phyloP scores from a whole-genome alignment of 108 stramenopile species.

The Nitzschia inconspicua region DNA sequence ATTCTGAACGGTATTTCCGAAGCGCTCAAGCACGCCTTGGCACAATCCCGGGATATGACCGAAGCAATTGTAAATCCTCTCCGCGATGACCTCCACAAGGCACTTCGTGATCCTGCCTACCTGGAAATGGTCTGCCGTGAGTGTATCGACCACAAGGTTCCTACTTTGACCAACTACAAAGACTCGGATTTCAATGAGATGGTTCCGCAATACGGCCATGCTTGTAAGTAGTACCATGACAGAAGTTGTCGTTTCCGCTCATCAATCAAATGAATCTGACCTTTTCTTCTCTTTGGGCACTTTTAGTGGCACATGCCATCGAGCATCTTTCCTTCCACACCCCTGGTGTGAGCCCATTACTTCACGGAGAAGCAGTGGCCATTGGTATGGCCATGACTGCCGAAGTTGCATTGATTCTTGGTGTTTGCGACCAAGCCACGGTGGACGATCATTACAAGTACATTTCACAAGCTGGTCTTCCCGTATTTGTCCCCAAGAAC shows the following conservation, averaged over 20 bases:
- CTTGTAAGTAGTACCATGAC: too few relatives aligned
- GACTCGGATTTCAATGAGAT: conserved; percentile 35
- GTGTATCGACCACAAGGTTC: conserved; percentile 35
- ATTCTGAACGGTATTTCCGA: conserved; percentile 40
- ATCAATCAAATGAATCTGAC: too few relatives aligned
- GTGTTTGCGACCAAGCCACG: conserved; percentile 13
- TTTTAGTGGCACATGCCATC: conserved; percentile 31
- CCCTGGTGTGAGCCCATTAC: conserved; percentile 11
- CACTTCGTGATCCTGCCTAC: conserved; percentile 18
- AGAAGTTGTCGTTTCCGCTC: too few relatives aligned
- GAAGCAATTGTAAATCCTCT: conserved; percentile 21
- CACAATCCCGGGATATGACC: conserved; percentile 16
- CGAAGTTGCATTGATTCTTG: conserved; percentile 19
- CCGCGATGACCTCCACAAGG: conserved; percentile 7
- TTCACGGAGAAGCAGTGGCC: conserved; percentile 40
- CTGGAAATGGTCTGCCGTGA: conserved; percentile 24
- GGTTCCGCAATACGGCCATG: conserved; percentile 38
- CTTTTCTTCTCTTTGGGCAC: too few relatives aligned
- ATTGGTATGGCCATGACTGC: conserved; percentile 39
- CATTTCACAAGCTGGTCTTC: conserved; percentile 21
- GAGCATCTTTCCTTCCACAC: conserved; percentile 34
- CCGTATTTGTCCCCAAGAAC: conserved; percentile 11
- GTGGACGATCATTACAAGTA: conserved; percentile 29
- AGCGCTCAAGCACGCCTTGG: conserved; percentile 35
- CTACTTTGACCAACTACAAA: conserved; percentile 29